Conservation (phyloP, 441 rosid species). For the Adansonia grandidieri region DNA sequence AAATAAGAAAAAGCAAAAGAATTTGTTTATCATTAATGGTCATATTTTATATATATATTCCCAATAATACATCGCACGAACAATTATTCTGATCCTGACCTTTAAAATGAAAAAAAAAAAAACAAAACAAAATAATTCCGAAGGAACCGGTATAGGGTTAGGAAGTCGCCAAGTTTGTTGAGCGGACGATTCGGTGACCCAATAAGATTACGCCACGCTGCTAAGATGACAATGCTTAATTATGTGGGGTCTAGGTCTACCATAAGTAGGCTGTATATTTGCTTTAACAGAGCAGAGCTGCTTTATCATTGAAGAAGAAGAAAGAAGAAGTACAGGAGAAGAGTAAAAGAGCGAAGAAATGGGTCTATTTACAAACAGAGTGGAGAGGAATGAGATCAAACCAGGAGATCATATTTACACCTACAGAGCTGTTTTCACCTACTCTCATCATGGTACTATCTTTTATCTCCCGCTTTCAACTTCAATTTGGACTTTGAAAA, state of each 20-base stretch:
- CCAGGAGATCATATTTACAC: conserved; percentile 96
- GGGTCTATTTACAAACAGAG: conserved; percentile 86
- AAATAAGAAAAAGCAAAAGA: neutral
- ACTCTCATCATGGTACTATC: conserved; percentile 84
- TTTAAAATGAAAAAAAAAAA: neutral
- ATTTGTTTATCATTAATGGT: neutral
- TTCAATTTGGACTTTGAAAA: neutral
- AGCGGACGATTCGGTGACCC: conserved; percentile 22
- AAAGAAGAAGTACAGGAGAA: neutral
- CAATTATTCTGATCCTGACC: neutral
- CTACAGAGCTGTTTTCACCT: conserved; percentile 90
- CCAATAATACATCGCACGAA: neutral
- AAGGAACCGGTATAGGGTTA: neutral
- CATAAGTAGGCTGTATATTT: conserved; percentile 1
- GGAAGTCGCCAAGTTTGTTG: conserved; percentile 31
- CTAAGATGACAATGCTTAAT: neutral
- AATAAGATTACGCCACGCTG: conserved; percentile 32
- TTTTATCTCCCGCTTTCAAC: neutral
- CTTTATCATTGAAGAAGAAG: too few species aligned
- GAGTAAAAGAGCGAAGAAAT: conserved; percentile 41
- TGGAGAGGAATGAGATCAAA: conserved; percentile 71
- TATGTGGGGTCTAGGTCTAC: conserved; percentile 13
- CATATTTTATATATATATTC: neutral
- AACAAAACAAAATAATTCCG: neutral
- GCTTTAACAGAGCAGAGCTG: conserved; percentile 19